Percentiles rank a stretch among this genome's conserved stretches.
phyloP scores from a whole-genome alignment of 768 basidiomycete species.

The Austroboletus festivus region DNA sequence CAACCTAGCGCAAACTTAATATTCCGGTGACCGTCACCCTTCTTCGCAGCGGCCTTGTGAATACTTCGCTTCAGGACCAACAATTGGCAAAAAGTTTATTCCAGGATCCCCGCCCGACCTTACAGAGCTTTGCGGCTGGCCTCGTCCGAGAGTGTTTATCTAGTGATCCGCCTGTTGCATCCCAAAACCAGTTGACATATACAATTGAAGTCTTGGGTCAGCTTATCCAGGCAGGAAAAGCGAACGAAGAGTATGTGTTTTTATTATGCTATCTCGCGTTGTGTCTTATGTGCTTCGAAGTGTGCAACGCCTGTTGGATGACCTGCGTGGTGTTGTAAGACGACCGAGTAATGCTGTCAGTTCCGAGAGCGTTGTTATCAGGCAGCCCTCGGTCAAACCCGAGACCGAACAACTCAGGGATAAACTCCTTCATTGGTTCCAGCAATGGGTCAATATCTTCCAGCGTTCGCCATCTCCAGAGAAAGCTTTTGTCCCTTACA shows the following conservation, averaged over 20 bases:
- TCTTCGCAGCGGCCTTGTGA: conserved; percentile 79
- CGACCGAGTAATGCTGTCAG: conserved; percentile 38
- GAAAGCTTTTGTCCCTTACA: conserved; percentile 93
- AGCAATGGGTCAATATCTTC: conserved; percentile 95
- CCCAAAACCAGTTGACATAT: conserved; percentile 74
- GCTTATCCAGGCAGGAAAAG: conserved; percentile 69
- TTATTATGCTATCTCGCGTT: not conserved
- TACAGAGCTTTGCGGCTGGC: conserved; percentile 79
- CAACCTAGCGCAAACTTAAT: conserved; percentile 85
- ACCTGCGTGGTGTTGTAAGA: conserved; percentile 68
- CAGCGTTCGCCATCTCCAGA: conserved; percentile 88
- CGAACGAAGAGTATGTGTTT: conserved; percentile 77
- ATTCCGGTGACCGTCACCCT: conserved; percentile 90
- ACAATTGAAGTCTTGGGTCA: conserved; percentile 80
- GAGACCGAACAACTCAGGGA: conserved; percentile 75
- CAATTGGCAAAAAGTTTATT: conserved; percentile 84
- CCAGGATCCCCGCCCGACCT: conserved; percentile 69
- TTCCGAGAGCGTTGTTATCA: conserved; percentile 36
- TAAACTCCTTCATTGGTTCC: conserved; percentile 76
- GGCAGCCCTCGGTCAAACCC: conserved; percentile 55
- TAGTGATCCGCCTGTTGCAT: conserved; percentile 73
- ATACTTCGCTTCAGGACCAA: conserved; percentile 75
- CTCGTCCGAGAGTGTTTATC: conserved; percentile 86
- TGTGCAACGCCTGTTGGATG: conserved; percentile 71
- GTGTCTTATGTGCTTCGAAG: conserved; percentile 25